Evolutionary conservation across 2,329 filamentous ascomycete genomes (phyloP), one percentile per base, ranked within the genome.

Genomic region (Hypoxylon sp.): DNA sequence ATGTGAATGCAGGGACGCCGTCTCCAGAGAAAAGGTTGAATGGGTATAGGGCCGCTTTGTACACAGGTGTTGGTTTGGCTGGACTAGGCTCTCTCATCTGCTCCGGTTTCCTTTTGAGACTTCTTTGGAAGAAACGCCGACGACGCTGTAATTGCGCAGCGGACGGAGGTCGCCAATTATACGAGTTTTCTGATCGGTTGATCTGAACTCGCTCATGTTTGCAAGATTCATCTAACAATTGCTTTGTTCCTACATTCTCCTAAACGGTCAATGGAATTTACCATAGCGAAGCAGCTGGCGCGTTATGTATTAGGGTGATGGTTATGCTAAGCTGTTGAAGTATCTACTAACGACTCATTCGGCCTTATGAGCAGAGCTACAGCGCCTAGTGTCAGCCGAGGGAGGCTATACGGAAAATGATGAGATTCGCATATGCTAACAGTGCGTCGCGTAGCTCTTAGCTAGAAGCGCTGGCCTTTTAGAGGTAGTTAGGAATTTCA

Each of bases 1-100:
- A 81, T 5, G 74, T 82, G 0, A 73, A 74, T 45, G 56, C 41
- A 30, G 69, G 66, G 5, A 61, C 57, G 11, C 30, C 45, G 38
- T 69, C 67, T 3, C 30, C 38, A 19, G 23, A 63, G 14, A 58
- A 50, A 34, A 70, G 67, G 49, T 58, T 76, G 25, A 53, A 52
- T 32, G 73, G 74, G 7, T 74, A 74, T 17, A 69, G 68, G 68
- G 72, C 67, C 3, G 74, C 71, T 21, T 62, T 72, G 34, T 75
- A 69, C 63, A 74, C 70, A 6, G 70, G 71, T 9, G 65, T 74
- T 14, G 68, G 70, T 5, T 17, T 77, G 14, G 73, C 72, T 21
- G 71, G 66, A 4, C 28, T 74, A 13, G 74, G 75, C 2, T 17
- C 71, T 9, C 17, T 73, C 14, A 56, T 74, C 30, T 70, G 68